phyloP scores from a whole-genome alignment of 306 rosid species.

The Rosa multiflora region DNA sequence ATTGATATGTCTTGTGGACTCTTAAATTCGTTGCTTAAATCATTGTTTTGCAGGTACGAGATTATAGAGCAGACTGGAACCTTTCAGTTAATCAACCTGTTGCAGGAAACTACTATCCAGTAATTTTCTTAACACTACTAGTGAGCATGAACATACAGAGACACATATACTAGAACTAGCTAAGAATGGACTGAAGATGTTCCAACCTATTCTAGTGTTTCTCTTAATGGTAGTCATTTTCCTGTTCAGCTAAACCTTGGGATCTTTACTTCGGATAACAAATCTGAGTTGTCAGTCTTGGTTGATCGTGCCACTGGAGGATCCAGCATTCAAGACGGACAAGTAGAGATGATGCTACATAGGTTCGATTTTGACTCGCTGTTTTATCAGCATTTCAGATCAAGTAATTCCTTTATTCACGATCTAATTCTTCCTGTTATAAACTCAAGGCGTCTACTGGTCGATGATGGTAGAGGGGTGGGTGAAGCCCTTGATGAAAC shows the following conservation, averaged over 20 bases:
- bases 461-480: conserved; percentile 68
- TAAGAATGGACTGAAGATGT: not conserved
- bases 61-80: conserved; percentile 76
- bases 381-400: conserved; percentile 9
- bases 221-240: not conserved
- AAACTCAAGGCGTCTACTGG: conserved; percentile 55
- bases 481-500: conserved; percentile 80
- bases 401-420: not conserved
- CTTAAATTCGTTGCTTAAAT: not conserved
- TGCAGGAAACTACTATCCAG: conserved; percentile 95
- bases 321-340: conserved; percentile 76
- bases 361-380: conserved; percentile 42
- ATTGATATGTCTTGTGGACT: not conserved
- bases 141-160: not conserved
- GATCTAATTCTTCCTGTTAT: conserved; percentile 17
- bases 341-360: conserved; percentile 87
- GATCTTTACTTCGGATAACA: conserved; percentile 58
- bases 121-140: conserved; percentile 30
- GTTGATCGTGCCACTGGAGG: conserved; percentile 94
- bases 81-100: conserved; percentile 76
- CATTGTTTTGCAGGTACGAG: conserved; percentile 59
- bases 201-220: not conserved
- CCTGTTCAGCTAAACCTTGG: conserved; percentile 77
- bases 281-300: conserved; percentile 75
- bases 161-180: not conserved